Percentiles rank a stretch among this genome's conserved stretches.
phyloP scores from a whole-genome alignment of 139 green algal genomes.

The Desmodesmus armatus region DNA sequence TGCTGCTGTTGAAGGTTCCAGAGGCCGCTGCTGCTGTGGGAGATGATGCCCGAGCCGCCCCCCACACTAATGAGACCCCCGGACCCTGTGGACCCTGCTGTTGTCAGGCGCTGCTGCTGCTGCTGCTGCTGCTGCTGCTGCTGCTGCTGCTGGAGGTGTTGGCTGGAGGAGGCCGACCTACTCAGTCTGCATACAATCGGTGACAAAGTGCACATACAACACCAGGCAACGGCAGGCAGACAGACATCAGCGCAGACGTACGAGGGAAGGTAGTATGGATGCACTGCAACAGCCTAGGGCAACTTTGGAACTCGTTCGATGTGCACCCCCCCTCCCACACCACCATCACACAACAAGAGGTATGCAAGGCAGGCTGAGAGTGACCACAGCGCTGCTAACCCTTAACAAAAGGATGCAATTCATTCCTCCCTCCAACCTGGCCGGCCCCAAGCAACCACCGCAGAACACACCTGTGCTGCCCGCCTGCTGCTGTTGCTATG shows the following conservation, averaged over 20 bases:
- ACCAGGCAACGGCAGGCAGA: neutral
- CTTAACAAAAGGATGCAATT: no score
- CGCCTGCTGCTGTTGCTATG: no score
- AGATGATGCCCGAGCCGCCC: neutral
- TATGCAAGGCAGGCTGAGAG: no score
- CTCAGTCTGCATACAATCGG: neutral
- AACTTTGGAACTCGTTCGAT: no score
- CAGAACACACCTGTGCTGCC: no score
- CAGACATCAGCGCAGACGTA: neutral
- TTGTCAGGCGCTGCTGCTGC: neutral
- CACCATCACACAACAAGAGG: no score
- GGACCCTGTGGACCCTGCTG: neutral
- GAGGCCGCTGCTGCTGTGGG: neutral
- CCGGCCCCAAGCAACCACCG: no score
- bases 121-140: slow-evolving; percentile 10
- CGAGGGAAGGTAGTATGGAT: no score
- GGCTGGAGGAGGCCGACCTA: neutral
- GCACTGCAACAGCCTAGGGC: no score
- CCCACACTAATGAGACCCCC: neutral
- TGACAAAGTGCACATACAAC: neutral
- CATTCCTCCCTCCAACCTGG: no score
- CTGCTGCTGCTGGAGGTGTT: slow-evolving; percentile 5
- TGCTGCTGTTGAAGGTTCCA: neutral
- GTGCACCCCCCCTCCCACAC: no score
- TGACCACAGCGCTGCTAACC: no score